A percentile compares a stretch with the other conserved stretches of the same genome.
Evolutionary conservation across 1,284 basidiomycete species (phyloP).

Genomic region (Cutaneotrichosporon dermatis): DNA sequence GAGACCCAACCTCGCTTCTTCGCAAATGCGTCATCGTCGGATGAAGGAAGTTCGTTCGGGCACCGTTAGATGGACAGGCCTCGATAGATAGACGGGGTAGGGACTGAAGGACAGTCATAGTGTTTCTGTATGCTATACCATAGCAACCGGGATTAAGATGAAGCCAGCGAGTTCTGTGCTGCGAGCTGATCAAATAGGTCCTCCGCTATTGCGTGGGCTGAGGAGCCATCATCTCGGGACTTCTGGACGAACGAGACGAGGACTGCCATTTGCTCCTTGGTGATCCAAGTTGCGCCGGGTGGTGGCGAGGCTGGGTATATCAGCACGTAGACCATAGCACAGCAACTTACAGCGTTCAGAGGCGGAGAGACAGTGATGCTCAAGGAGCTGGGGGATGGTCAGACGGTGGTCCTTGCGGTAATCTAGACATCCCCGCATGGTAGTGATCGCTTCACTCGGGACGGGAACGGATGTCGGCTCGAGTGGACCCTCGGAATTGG

Average conservation of each 20-base stretch:
- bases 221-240: background rate
- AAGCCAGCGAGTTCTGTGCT: constrained; percentile 24
- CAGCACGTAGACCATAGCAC: background rate
- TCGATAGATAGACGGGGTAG: background rate
- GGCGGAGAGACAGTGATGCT: constrained; percentile 47
- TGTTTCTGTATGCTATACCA: background rate
- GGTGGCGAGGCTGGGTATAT: constrained; percentile 19
- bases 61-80: background rate
- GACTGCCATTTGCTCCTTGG: constrained; percentile 38
- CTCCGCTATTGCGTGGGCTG: constrained; percentile 26
- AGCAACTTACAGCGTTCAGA: too few relatives aligned
- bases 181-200: constrained; percentile 39
- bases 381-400: constrained; percentile 52
- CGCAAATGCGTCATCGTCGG: background rate
- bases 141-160: background rate
- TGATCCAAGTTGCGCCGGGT: constrained; percentile 38
- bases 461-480: constrained; percentile 35
- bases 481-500: too few relatives aligned
- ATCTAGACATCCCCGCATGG: constrained; percentile 52
- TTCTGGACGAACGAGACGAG: constrained; percentile 33
- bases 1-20: too few relatives aligned
- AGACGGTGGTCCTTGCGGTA: constrained; percentile 52
- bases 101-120: background rate
- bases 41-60: background rate
- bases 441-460: constrained; percentile 49